phyloP scores from a whole-genome alignment of 768 basidiomycete genomes.

The Russula brevipes region DNA sequence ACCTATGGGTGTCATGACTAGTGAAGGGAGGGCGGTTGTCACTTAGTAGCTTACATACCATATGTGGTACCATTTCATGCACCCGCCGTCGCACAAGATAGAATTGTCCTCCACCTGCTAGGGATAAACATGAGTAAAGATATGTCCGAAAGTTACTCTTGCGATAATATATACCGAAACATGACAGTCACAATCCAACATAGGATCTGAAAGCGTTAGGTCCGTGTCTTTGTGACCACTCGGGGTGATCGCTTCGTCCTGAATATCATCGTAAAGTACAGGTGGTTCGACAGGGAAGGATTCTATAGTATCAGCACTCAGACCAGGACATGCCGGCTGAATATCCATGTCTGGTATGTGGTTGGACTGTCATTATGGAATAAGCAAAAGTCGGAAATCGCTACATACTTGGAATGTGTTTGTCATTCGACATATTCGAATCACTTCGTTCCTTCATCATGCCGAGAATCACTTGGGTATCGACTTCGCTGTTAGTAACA shows the following conservation, averaged over 20 bases:
- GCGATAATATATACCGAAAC: constrained; percentile 39
- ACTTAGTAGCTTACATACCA: constrained; percentile 45
- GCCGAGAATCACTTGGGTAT: constrained; percentile 40
- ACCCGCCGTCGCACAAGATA: constrained; percentile 67
- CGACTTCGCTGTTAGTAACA: constrained; percentile 29
- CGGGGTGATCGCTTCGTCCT: not conserved
- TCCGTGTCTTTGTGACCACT: constrained; percentile 21
- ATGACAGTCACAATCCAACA: constrained; percentile 65
- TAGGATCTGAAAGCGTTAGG: constrained; percentile 34
- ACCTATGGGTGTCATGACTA: constrained; percentile 37
- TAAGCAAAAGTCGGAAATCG: not conserved
- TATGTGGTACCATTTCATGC: constrained; percentile 67
- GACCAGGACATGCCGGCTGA: constrained; percentile 22
- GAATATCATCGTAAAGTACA: not conserved
- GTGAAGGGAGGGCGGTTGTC: not conserved
- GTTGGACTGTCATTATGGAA: not conserved
- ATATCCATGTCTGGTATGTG: constrained; percentile 33
- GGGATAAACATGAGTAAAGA: not conserved
- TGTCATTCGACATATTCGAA: constrained; percentile 30
- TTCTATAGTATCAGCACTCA: constrained; percentile 33
- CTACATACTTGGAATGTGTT: constrained; percentile 45
- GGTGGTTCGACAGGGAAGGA: constrained; percentile 34
- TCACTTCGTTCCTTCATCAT: constrained; percentile 26
- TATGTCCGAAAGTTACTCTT: not conserved
- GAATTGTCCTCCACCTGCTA: constrained; percentile 47